Evolutionary conservation across 2,329 filamentous ascomycete genomes (phyloP), one percentile per base, ranked within the genome.

Genomic region (Colletotrichum eleusines): DNA sequence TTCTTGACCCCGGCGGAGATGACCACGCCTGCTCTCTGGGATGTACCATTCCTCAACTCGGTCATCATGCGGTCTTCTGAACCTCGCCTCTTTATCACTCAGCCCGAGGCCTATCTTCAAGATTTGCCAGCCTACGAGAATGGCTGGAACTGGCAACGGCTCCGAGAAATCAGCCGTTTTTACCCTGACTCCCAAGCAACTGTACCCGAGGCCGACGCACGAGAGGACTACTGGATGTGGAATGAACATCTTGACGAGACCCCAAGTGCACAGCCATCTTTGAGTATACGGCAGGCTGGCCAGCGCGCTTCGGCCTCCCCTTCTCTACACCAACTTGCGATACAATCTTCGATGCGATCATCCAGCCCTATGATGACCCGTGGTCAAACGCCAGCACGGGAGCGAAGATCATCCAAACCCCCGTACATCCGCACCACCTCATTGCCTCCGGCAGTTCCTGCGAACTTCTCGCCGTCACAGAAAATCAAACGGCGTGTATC

Each of bases 61-160:
- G 88, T 94, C 46, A 87, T 93, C 76, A 95, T 95, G 92, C 89
- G 91, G 75, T 86, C 89, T 38, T 85, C 88, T 12, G 85, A 87
- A 73, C 89, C 90, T 72, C 87, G 92, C 11, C 85, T 95, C 16
- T 95, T 92, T 80, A 85, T 95, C 69, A 95, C 93, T 1, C 91
- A 93, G 69, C 88, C 90, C 4, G 90, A 92, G 74, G 91, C 91
- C 1, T 95, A 95, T 74, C 81, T 93, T 2, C 93, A 95, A 76
- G 87, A 90, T 72, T 78, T 82, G 18, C 80, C 84, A 40, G 83
- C 86, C 6, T 85, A 87, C 46, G 84, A 86, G 53, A 77, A 82
- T 12, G 84, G 85, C 6, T 94, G 91, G 91, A 90, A 88, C 1
- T 95, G 93, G 93, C 89, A 90, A 74, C 86, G 86, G 55, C 79